Percentiles rank a stretch among this genome's conserved stretches.
phyloP scores from a whole-genome alignment of 495 filamentous ascomycete species.

The Penicillium cinerascens region DNA sequence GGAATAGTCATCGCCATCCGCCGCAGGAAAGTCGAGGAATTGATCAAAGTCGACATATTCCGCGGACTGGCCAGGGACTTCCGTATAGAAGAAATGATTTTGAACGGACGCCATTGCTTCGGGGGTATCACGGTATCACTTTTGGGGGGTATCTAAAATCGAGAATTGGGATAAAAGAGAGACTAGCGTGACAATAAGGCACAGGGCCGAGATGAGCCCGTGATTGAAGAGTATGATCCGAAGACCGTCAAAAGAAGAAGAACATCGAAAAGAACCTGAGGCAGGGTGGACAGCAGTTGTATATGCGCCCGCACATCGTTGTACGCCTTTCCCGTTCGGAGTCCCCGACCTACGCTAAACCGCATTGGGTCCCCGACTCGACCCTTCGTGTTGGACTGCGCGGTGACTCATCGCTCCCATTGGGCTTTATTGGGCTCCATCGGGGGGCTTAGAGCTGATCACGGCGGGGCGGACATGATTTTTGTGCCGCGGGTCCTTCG shows the following conservation, averaged over 20 bases:
- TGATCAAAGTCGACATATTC: conserved; percentile 42
- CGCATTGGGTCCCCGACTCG: conserved; percentile 33
- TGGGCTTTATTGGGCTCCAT: background rate
- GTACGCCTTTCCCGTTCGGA: conserved; percentile 22
- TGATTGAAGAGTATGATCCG: background rate
- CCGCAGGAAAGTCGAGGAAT: conserved; percentile 35
- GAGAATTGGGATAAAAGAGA: background rate
- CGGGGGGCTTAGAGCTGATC: background rate
- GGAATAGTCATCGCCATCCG: conserved; percentile 29
- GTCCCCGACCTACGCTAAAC: conserved; percentile 33
- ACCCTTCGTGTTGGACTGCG: background rate
- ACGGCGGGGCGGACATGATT: background rate
- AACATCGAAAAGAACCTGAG: conserved; percentile 19
- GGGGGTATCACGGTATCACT: conserved; percentile 7
- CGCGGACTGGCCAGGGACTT: conserved; percentile 10
- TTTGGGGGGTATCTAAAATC: background rate
- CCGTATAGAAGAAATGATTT: conserved; percentile 23
- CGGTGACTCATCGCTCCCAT: background rate
- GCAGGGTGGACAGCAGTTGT: conserved; percentile 13
- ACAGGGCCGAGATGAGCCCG: conserved; percentile 2
- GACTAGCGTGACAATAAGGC: conserved; percentile 5
- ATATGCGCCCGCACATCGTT: background rate
- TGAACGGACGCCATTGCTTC: conserved; percentile 22
- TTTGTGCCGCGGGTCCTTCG: background rate
- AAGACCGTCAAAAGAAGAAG: conserved; percentile 4